A percentile compares a stretch with the other conserved stretches of the same genome.
Evolutionary conservation across 495 filamentous ascomycete species (phyloP).

Genomic region (Neurospora sp.): DNA sequence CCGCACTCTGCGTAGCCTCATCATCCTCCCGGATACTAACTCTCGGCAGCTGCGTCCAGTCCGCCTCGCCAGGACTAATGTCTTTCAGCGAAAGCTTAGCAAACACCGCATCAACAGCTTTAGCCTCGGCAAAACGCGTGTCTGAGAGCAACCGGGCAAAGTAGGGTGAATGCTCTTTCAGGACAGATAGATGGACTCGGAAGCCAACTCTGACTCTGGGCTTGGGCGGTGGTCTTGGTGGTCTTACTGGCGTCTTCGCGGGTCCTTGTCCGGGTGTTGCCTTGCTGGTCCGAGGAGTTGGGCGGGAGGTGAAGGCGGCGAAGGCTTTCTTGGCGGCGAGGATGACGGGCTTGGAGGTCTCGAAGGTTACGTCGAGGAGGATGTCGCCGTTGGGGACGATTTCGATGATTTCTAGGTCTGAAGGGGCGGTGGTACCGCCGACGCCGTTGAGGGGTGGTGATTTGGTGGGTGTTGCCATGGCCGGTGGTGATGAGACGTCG

Average conservation of each 20-base stretch:
- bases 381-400: slow-evolving; percentile 46
- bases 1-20: slow-evolving; percentile 41
- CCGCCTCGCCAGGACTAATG: slow-evolving; percentile 35
- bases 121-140: slow-evolving; percentile 41
- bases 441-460: background rate
- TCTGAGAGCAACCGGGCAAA: slow-evolving; percentile 47
- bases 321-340: background rate
- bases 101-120: slow-evolving; percentile 32
- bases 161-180: slow-evolving; percentile 46
- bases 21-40: slow-evolving; percentile 51
- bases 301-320: background rate
- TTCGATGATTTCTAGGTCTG: slow-evolving; percentile 21
- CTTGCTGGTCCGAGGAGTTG: slow-evolving; percentile 6
- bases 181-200: slow-evolving; percentile 25
- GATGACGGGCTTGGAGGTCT: slow-evolving; percentile 28
- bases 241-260: slow-evolving; percentile 14
- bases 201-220: slow-evolving; percentile 25
- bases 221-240: slow-evolving; percentile 18
- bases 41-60: slow-evolving; percentile 39
- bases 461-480: background rate
- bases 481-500: no score
- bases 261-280: background rate
- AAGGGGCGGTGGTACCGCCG: background rate
- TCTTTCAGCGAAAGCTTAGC: slow-evolving; percentile 29
- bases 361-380: slow-evolving; percentile 44